Conservation (phyloP, 768 basidiomycete species). For the Mycena sanguinolenta region DNA sequence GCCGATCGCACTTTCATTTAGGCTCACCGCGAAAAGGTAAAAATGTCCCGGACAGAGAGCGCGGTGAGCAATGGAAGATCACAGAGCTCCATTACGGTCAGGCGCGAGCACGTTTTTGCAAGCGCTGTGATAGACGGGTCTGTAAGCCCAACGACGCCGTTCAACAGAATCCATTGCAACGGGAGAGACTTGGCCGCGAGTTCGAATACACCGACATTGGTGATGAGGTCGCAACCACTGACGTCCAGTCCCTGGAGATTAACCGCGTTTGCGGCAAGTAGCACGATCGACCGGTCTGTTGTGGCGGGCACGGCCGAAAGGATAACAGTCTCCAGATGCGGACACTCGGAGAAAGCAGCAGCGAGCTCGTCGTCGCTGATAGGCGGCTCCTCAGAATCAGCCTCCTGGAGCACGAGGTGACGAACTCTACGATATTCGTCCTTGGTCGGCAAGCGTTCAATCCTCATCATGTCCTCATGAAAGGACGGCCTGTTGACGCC, state of each 20-base stretch:
- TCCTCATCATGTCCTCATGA: constrained; percentile 70
- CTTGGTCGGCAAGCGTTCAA: constrained; percentile 72
- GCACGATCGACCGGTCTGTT: constrained; percentile 76
- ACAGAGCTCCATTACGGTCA: constrained; percentile 86
- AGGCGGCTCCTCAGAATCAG: constrained; percentile 35
- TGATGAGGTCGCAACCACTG: constrained; percentile 79
- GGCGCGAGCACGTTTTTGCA: constrained; percentile 78
- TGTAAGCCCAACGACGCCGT: constrained; percentile 74
- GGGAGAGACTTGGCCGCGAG: constrained; percentile 76
- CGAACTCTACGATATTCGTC: constrained; percentile 72
- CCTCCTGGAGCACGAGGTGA: constrained; percentile 68
- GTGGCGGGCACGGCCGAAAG: constrained; percentile 77
- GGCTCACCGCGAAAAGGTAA: constrained; percentile 76
- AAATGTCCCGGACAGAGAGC: constrained; percentile 82
- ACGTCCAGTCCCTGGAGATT: constrained; percentile 84
- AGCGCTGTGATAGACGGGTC: constrained; percentile 75
- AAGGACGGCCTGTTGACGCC: constrained; percentile 48
- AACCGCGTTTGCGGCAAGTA: constrained; percentile 71
- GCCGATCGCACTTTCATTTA: constrained; percentile 12
- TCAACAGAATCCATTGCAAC: constrained; percentile 82
- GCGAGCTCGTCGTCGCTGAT: constrained; percentile 75
- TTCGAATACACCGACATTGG: constrained; percentile 82
- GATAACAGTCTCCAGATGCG: constrained; percentile 75
- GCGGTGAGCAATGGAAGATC: constrained; percentile 78
- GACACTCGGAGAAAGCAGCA: constrained; percentile 67